Percentiles rank a stretch among this genome's conserved stretches.
These are phyloP conservation scores for Cutaneotrichosporon dermatis DNA, from an alignment of 1,284 basidiomycete species.

Conservation along the genomic window DNA sequence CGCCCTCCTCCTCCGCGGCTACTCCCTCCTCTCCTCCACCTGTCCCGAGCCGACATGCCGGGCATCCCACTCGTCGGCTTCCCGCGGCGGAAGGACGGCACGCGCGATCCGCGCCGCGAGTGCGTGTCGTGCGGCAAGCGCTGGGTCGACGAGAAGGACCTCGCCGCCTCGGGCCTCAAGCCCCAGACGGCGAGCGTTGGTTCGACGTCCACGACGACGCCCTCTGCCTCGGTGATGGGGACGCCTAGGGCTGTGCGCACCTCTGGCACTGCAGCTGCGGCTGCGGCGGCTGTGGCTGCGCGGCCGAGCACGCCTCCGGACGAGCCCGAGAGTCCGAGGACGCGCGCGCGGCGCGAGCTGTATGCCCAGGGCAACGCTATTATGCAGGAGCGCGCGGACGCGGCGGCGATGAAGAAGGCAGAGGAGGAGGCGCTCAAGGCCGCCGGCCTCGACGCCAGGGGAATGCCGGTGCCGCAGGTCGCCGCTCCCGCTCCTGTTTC, in stretches of 20 bases:
- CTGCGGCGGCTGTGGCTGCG: neutral
- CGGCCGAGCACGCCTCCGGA: neutral
- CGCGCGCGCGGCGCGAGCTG: conserved; percentile 32
- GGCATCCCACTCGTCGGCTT: conserved; percentile 47
- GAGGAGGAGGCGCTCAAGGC: neutral
- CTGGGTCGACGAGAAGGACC: conserved; percentile 35
- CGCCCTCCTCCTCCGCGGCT: conserved; percentile 40
- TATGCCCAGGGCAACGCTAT: conserved; percentile 29
- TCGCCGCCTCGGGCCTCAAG: conserved; percentile 5
- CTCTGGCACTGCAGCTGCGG: too few species aligned
- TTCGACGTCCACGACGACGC: neutral
- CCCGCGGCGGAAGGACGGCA: conserved; percentile 33
- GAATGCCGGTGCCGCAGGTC: neutral
- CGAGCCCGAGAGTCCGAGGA: conserved; percentile 33
- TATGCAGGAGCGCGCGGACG: conserved; percentile 3
- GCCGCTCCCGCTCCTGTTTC: too few species aligned
- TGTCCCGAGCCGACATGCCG: conserved; percentile 39
- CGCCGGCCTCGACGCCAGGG: neutral
- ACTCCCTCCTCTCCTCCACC: conserved; percentile 38
- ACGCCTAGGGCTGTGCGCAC: too few species aligned
- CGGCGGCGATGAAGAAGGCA: neutral
- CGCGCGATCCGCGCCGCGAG: conserved; percentile 31
- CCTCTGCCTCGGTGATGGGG: neutral
- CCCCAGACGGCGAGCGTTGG: neutral
- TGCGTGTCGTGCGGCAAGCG: conserved; percentile 39